Conservation (phyloP, 495 filamentous ascomycete species). For the Penicillium soppii region DNA sequence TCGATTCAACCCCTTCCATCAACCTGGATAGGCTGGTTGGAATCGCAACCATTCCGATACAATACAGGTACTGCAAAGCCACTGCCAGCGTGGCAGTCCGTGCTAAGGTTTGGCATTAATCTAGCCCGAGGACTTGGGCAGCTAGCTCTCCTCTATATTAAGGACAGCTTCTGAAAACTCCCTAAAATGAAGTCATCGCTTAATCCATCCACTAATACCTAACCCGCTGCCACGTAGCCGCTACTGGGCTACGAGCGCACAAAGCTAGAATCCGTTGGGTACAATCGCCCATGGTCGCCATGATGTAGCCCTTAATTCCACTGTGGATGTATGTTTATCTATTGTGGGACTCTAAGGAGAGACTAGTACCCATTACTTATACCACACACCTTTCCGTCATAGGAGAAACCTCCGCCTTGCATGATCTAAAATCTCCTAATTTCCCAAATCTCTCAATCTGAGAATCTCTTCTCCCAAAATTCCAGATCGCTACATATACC, state of each 20-base stretch:
- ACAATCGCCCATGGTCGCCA: slow-evolving; percentile 1
- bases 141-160: too few relatives aligned
- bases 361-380: slow-evolving; percentile 1
- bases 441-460: neutral
- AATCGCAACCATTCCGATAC: too few relatives aligned
- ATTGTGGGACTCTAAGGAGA: slow-evolving; percentile 6
- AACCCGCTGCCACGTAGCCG: slow-evolving; percentile 28
- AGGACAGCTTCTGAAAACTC: too few relatives aligned
- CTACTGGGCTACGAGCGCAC: too few relatives aligned
- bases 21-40: too few relatives aligned
- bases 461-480: too few relatives aligned
- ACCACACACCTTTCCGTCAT: slow-evolving; percentile 8
- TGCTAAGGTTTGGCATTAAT: slow-evolving; percentile 9
- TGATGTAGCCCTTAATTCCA: neutral
- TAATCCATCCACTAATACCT: neutral
- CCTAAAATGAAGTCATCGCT: neutral
- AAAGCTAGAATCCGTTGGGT: slow-evolving; percentile 1
- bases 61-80: slow-evolving; percentile 9
- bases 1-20: too few relatives aligned
- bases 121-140: slow-evolving; percentile 1
- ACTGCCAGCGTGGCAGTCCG: slow-evolving; percentile 29
- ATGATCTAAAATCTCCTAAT: slow-evolving; percentile 2
- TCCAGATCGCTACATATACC: too few relatives aligned
- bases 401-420: slow-evolving; percentile 8
- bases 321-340: too few relatives aligned